phyloP scores from a whole-genome alignment of 106 monocot genomes.

The Acorus calamus region DNA sequence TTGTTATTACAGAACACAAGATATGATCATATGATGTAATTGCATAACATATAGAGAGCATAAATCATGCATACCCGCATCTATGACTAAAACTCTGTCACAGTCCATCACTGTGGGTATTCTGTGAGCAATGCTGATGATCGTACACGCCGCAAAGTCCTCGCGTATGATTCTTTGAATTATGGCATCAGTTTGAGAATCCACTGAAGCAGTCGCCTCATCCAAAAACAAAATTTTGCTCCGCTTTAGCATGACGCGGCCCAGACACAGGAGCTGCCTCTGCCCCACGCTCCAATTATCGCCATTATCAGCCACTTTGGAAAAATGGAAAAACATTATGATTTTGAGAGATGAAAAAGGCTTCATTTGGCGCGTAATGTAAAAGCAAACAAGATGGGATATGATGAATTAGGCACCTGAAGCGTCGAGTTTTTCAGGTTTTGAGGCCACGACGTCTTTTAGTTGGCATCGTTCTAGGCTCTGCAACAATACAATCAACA shows the following conservation, averaged over 20 bases:
- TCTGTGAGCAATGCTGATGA: slow-evolving; percentile 72
- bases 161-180: slow-evolving; percentile 68
- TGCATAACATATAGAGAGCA: not conserved
- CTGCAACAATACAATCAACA: slow-evolving; percentile 14
- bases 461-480: slow-evolving; percentile 67
- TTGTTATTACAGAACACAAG: too few relatives aligned
- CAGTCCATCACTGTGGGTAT: slow-evolving; percentile 86
- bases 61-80: slow-evolving; percentile 34
- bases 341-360: not conserved
- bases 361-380: not conserved
- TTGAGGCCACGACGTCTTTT: slow-evolving; percentile 52
- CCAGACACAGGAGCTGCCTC: slow-evolving; percentile 65
- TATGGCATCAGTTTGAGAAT: slow-evolving; percentile 61
- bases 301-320: slow-evolving; percentile 54
- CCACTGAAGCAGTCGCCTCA: slow-evolving; percentile 67
- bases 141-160: slow-evolving; percentile 49
- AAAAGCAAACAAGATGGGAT: not conserved
- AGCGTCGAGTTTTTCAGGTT: slow-evolving; percentile 69
- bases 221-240: slow-evolving; percentile 51
- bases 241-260: slow-evolving; percentile 48
- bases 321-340: not conserved
- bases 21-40: too few relatives aligned
- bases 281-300: slow-evolving; percentile 82
- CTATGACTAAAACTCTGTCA: slow-evolving; percentile 57
- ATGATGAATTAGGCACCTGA: slow-evolving; percentile 20